These are phyloP conservation scores for Exophiala sp. DNA, from an alignment of 2,329 filamentous ascomycete species.

Conservation along the genomic window DNA sequence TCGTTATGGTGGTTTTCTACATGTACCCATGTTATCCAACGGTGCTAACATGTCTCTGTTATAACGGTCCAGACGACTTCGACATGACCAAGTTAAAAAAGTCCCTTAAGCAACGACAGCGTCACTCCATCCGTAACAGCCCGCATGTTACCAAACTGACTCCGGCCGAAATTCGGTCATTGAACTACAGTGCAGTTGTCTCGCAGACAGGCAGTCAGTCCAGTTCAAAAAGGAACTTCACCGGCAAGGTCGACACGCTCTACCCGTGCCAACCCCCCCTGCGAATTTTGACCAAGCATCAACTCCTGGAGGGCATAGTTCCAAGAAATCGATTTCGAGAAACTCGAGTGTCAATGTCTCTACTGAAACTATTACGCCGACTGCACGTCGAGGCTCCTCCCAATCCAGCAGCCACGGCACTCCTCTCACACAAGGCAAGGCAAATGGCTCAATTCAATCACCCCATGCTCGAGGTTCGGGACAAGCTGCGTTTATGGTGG, in stretches of 20 bases:
- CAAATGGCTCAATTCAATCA: constrained; percentile 20
- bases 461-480: constrained; percentile 21
- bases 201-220: constrained; percentile 23
- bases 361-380: constrained; percentile 23
- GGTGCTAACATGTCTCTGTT: constrained; percentile 11
- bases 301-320: constrained; percentile 5
- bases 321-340: constrained; percentile 11
- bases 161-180: constrained; percentile 28
- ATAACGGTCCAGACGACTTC: constrained; percentile 23
- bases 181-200: constrained; percentile 23
- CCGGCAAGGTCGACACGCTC: constrained; percentile 15
- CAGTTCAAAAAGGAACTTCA: constrained; percentile 19
- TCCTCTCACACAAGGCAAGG: constrained; percentile 7
- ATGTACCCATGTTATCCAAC: constrained; percentile 14
- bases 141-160: constrained; percentile 26
- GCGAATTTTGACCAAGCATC: constrained; percentile 18
- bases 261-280: constrained; percentile 22
- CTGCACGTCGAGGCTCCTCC: constrained; percentile 18
- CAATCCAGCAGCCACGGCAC: constrained; percentile 19
- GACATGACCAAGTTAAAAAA: constrained; percentile 29
- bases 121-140: constrained; percentile 18
- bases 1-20: constrained; percentile 1
- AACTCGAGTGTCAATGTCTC: constrained; percentile 18
- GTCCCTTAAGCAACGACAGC: constrained; percentile 26
- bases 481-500: constrained; percentile 21